A percentile compares a stretch with the other conserved stretches of the same genome.
phyloP scores from a whole-genome alignment of 768 basidiomycete genomes.

The Galerina sulciceps region DNA sequence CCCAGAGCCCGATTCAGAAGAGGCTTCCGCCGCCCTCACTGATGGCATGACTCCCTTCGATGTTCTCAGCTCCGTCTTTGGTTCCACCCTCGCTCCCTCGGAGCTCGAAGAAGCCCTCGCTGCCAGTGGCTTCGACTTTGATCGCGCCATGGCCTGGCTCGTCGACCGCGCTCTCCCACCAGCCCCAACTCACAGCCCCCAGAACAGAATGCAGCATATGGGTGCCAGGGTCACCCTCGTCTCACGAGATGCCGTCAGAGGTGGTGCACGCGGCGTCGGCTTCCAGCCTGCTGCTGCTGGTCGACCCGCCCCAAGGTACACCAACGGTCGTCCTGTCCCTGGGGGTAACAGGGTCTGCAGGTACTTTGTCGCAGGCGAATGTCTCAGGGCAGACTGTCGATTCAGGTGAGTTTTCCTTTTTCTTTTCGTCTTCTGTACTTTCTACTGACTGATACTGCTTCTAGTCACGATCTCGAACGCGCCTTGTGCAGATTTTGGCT shows the following conservation, averaged over 20 bases:
- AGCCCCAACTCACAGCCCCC: conserved; percentile 44
- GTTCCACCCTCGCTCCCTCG: conserved; percentile 83
- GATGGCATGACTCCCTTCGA: conserved; percentile 99
- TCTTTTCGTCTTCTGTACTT: conserved; percentile 2
- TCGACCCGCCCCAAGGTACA: conserved; percentile 43
- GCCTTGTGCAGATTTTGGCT: conserved; percentile 98
- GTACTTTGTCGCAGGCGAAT: conserved; percentile 97
- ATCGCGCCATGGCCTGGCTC: conserved; percentile 93
- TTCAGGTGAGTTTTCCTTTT: conserved; percentile 73
- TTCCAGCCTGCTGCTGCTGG: conserved; percentile 26
- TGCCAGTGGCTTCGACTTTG: conserved; percentile 91
- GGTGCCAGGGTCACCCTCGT: conserved; percentile 73
- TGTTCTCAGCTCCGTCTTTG: conserved; percentile 93
- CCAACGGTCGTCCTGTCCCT: conserved; percentile 59
- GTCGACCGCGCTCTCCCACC: conserved; percentile 69
- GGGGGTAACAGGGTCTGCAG: conserved; percentile 87
- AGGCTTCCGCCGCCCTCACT: conserved; percentile 65
- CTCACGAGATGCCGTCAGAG: conserved; percentile 52
- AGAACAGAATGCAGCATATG: conserved; percentile 60
- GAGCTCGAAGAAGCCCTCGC: conserved; percentile 94
- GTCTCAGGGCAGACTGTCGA: conserved; percentile 93
- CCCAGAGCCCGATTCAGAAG: conserved; percentile 34
- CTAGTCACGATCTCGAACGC: conserved; percentile 91
- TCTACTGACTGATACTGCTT: conserved; percentile 1
- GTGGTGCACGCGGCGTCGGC: conserved; percentile 45